phyloP scores from a whole-genome alignment of 805 yeast species.

The Saccharomycopsis sp. region DNA sequence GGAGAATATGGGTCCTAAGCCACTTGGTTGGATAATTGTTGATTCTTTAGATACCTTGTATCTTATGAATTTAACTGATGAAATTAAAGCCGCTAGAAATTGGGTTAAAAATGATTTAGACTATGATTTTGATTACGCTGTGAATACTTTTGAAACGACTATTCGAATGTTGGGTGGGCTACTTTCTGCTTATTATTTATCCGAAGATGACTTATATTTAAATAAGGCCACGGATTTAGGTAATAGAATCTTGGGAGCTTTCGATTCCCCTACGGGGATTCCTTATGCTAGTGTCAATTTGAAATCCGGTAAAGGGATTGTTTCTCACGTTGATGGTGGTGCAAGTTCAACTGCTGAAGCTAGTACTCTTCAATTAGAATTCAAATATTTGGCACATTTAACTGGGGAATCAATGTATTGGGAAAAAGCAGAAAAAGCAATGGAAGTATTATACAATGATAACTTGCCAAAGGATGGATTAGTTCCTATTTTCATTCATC shows the following conservation, averaged over 20 bases:
- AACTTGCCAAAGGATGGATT: conserved; percentile 59
- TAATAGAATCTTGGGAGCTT: conserved; percentile 63
- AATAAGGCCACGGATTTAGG: conserved; percentile 78
- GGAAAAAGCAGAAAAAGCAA: conserved; percentile 69
- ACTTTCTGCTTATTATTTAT: conserved; percentile 70
- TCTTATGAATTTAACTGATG: conserved; percentile 62
- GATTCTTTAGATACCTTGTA: conserved; percentile 79
- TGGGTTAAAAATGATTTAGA: conserved; percentile 71
- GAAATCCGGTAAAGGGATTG: conserved; percentile 50
- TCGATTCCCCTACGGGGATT: conserved; percentile 56
- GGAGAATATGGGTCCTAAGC: conserved; percentile 69
- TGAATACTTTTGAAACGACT: conserved; percentile 89
- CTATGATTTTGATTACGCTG: conserved; percentile 66
- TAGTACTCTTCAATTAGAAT: conserved; percentile 78
- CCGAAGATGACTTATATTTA: conserved; percentile 61
- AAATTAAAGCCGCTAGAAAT: conserved; percentile 52
- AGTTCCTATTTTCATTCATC: conserved; percentile 73
- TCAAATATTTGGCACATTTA: conserved; percentile 70
- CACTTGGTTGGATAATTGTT: conserved; percentile 90
- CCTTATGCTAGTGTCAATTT: conserved; percentile 79
- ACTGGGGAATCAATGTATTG: conserved; percentile 78
- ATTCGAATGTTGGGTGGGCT: conserved; percentile 91
- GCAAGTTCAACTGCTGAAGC: conserved; percentile 89
- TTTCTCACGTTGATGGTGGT: conserved; percentile 60
- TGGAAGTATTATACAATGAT: conserved; percentile 60